These are phyloP conservation scores for Didymella keratinophila DNA, from an alignment of 2,329 filamentous ascomycete genomes.

Conservation along the genomic window DNA sequence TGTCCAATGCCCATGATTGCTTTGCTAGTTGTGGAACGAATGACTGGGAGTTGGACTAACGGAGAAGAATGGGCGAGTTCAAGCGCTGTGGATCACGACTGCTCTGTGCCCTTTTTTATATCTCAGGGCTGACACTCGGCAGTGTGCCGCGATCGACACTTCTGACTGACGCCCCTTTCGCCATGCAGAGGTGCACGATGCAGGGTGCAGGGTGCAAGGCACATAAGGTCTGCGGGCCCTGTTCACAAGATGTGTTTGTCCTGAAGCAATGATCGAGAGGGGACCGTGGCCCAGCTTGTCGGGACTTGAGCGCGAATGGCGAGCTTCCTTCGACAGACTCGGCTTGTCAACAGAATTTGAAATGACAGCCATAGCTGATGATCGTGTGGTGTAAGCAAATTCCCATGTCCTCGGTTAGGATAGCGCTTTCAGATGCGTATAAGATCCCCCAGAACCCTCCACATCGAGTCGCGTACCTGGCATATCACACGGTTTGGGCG, in stretches of 20 bases:
- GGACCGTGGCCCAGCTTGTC: neutral
- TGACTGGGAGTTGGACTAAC: neutral
- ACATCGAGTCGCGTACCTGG: neutral
- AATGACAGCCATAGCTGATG: neutral
- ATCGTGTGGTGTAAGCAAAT: neutral
- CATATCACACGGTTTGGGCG: neutral
- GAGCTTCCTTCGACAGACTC: neutral
- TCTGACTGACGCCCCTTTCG: conserved; percentile 1
- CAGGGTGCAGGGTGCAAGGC: neutral
- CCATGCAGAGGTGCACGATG: neutral
- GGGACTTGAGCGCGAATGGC: conserved; percentile 1
- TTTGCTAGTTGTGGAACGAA: neutral
- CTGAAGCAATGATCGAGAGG: neutral
- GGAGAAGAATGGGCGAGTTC: neutral
- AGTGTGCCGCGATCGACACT: neutral
- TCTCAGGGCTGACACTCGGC: neutral
- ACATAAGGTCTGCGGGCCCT: neutral
- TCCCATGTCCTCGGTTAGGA: neutral
- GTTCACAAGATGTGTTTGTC: neutral
- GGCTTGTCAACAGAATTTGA: neutral
- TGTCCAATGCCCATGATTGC: neutral
- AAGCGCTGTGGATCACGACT: neutral
- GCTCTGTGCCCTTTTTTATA: neutral
- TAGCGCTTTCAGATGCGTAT: neutral
- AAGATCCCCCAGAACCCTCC: neutral